Percentiles rank a stretch among this genome's conserved stretches.
Conservation (phyloP, 2,329 filamentous ascomycete species). For the Trichoderma breve region DNA sequence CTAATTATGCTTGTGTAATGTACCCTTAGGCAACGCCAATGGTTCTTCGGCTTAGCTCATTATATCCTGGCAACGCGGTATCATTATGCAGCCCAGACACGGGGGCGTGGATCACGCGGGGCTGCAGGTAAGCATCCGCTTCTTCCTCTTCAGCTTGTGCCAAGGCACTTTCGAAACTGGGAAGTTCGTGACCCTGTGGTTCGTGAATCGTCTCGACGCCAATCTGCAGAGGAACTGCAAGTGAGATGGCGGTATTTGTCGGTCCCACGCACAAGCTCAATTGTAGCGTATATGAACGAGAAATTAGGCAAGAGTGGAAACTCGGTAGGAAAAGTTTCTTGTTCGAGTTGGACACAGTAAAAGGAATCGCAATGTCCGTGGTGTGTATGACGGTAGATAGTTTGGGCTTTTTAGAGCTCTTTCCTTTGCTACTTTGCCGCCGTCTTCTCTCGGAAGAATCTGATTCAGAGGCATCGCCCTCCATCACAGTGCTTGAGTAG, state of each 20-base stretch:
- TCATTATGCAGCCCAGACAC: conserved; percentile 33
- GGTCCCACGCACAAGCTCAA: conserved; percentile 45
- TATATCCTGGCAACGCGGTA: conserved; percentile 41
- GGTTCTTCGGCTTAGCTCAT: conserved; percentile 33
- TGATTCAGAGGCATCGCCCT: conserved; percentile 37
- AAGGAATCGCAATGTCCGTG: conserved; percentile 46
- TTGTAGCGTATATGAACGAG: conserved; percentile 54
- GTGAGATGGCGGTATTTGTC: conserved; percentile 42
- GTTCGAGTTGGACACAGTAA: conserved; percentile 46
- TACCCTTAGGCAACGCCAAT: not conserved
- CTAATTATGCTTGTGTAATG: not conserved
- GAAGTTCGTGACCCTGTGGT: conserved; percentile 38
- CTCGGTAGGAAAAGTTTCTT: conserved; percentile 54
- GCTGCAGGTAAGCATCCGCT: conserved; percentile 43
- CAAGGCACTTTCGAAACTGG: conserved; percentile 51
- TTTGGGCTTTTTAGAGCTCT: conserved; percentile 28
- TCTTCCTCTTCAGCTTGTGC: conserved; percentile 42
- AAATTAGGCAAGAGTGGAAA: conserved; percentile 58
- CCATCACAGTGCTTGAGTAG: conserved; percentile 46
- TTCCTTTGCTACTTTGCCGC: conserved; percentile 23
- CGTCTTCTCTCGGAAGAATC: conserved; percentile 28
- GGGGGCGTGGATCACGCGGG: conserved; percentile 40
- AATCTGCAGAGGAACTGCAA: conserved; percentile 52
- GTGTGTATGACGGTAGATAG: conserved; percentile 37
- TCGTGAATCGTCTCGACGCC: conserved; percentile 42